phyloP scores from a whole-genome alignment of 2,329 filamentous ascomycete genomes.

The Trichoderma aggressivum region DNA sequence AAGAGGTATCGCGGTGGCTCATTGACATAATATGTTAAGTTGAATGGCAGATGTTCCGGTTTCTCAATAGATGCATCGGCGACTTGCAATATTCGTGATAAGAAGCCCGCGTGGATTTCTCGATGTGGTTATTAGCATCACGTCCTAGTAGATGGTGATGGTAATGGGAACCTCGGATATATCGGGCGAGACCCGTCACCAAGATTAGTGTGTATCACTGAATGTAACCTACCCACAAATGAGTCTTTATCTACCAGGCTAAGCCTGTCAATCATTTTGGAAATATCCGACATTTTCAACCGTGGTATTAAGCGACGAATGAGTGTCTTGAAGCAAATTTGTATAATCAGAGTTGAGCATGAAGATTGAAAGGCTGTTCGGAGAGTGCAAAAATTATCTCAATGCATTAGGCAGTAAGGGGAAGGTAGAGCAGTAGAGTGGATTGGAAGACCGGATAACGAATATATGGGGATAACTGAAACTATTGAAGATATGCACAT shows the following conservation, averaged over 20 bases:
- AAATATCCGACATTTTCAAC: neutral
- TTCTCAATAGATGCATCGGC: neutral
- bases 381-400: neutral
- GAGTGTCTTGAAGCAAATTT: neutral
- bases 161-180: neutral
- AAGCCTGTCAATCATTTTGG: no score
- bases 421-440: neutral
- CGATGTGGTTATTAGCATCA: neutral
- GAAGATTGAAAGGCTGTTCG: neutral
- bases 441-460: no score
- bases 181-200: neutral
- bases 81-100: neutral
- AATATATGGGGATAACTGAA: neutral
- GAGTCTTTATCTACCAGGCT: neutral
- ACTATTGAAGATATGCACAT: neutral
- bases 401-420: neutral
- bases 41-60: neutral
- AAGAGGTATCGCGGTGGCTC: neutral
- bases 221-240: neutral
- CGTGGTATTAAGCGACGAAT: accelerated
- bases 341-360: neutral
- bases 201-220: neutral
- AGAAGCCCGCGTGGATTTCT: neutral
- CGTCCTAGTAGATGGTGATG: neutral
- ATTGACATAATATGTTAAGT: accelerated